phyloP scores from a whole-genome alignment of 75 land plant genomes.

The Pinus albicaulis region DNA sequence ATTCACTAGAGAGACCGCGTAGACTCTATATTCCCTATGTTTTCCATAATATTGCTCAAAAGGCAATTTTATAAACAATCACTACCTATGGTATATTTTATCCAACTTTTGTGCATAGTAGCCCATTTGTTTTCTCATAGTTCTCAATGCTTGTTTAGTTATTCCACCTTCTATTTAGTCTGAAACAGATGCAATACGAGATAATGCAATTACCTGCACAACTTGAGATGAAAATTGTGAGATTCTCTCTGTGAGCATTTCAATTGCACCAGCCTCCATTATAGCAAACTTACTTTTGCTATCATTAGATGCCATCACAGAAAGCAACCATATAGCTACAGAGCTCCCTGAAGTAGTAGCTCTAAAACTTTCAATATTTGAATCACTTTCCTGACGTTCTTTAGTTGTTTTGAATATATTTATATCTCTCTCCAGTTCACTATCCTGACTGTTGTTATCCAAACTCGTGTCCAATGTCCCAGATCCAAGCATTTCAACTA shows the following conservation, averaged over 20 bases:
- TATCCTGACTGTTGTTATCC: constrained; percentile 13
- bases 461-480: constrained; percentile 12
- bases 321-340: constrained; percentile 79
- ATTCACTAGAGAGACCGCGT: neutral
- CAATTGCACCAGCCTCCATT: constrained; percentile 92
- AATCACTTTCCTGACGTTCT: constrained; percentile 28
- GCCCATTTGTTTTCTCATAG: neutral
- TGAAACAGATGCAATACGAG: neutral
- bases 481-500: constrained; percentile 72
- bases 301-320: constrained; percentile 78
- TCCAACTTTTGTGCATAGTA: neutral
- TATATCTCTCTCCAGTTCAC: constrained; percentile 24
- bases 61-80: neutral
- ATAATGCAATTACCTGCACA: constrained; percentile 47
- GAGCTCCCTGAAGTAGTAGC: constrained; percentile 58
- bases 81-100: neutral
- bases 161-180: too few relatives aligned
- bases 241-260: constrained; percentile 79
- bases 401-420: constrained; percentile 31
- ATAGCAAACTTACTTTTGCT: constrained; percentile 54
- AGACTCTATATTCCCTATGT: neutral
- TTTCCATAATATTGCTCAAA: neutral
- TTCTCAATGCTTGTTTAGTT: neutral
- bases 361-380: constrained; percentile 38
- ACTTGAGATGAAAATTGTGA: constrained; percentile 44